Evolutionary conservation across 495 filamentous ascomycete species (phyloP).

Genomic region (Lasiosphaeria hispida): DNA sequence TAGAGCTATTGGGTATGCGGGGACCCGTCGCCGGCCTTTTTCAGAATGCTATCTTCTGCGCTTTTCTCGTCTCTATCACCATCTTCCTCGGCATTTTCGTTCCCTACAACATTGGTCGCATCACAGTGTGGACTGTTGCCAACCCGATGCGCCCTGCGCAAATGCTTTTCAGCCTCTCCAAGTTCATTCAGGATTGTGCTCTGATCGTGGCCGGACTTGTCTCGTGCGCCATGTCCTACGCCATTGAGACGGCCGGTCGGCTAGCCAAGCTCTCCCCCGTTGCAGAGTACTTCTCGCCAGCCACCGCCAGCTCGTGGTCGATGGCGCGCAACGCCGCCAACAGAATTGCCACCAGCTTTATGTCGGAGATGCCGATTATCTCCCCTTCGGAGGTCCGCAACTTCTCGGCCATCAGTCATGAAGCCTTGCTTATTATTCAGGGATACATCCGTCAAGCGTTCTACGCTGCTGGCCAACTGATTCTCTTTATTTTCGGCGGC

Average conservation of each 20-base stretch:
- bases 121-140: conserved; percentile 73
- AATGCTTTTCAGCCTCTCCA: conserved; percentile 65
- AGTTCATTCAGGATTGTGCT: conserved; percentile 56
- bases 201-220: conserved; percentile 39
- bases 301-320: conserved; percentile 17
- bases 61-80: conserved; percentile 81
- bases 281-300: conserved; percentile 8
- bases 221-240: conserved; percentile 21
- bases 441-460: conserved; percentile 30
- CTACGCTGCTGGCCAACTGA: conserved; percentile 18
- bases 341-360: conserved; percentile 38
- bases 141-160: conserved; percentile 75
- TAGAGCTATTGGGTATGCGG: conserved; percentile 96
- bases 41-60: conserved; percentile 92
- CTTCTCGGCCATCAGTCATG: conserved; percentile 49
- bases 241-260: conserved; percentile 13
- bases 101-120: conserved; percentile 86
- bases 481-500: conserved; percentile 33
- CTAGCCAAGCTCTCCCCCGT: conserved; percentile 20
- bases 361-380: conserved; percentile 38
- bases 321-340: conserved; percentile 30
- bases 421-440: conserved; percentile 41
- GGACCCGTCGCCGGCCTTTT: conserved; percentile 85
- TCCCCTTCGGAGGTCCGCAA: conserved; percentile 43
- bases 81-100: conserved; percentile 82